Evolutionary conservation across 208 protist genomes (phyloP).

Genomic region (Angomonas desouzai): DNA sequence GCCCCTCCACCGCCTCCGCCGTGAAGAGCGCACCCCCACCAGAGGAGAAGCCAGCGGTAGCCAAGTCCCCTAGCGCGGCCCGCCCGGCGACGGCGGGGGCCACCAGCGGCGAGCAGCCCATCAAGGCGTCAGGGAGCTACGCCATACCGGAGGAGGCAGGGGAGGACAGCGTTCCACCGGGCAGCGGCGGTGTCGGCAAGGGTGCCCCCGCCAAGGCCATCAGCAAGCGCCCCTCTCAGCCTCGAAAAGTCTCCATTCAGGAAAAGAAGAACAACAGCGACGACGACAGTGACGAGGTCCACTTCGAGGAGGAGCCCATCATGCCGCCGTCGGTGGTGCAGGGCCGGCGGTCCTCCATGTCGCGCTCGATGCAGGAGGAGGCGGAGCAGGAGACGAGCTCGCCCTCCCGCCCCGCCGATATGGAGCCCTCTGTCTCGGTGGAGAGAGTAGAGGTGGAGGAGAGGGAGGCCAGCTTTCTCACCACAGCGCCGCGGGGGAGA

Average conservation of each 20-base stretch:
- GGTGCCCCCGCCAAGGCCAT: background rate
- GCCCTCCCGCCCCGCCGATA: conserved; percentile 25
- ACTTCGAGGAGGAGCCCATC: conserved; percentile 18
- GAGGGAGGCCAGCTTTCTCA: background rate
- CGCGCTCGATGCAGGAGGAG: conserved; percentile 18
- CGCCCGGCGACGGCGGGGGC: background rate
- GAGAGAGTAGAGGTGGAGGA: background rate
- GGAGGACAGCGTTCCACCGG: conserved; percentile 17
- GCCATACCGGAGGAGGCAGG: conserved; percentile 12
- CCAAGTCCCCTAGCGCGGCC: background rate
- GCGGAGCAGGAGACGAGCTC: conserved; percentile 23
- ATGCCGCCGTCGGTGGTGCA: conserved; percentile 18
- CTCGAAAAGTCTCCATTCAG: background rate
- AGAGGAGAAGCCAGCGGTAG: background rate
- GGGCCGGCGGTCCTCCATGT: conserved; percentile 18
- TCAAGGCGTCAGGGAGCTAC: conserved; percentile 19
- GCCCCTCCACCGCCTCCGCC: background rate
- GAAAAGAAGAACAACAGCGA: conserved; percentile 12
- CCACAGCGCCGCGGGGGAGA: background rate
- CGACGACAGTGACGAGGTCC: conserved; percentile 6
- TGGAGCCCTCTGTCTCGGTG: conserved; percentile 12
- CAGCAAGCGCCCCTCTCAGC: background rate
- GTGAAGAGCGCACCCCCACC: background rate
- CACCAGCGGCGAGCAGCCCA: conserved; percentile 12
- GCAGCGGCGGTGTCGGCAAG: background rate